Base-by-base conservation (phyloP, 2,329 filamentous ascomycete species). In the Capronia americana region DNA sequence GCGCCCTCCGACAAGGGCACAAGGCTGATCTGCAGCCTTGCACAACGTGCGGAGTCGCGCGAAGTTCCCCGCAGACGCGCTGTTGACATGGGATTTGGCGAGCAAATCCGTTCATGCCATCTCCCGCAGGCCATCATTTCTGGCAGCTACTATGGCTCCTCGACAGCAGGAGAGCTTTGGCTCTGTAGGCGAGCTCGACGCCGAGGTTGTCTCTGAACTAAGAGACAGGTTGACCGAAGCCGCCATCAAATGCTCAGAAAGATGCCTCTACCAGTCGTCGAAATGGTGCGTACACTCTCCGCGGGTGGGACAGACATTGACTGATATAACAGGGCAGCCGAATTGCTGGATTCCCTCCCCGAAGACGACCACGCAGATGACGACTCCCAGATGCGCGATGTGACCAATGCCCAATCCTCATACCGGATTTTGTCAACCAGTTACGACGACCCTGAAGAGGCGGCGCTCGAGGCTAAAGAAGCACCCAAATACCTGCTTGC, bases 221-320 rank as follows among this genome's bases (percentile, higher is more conserved):
- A 58, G 70, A 32, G 67, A 70, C 44, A 61, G 67, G 56, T 55
- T 73, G 34, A 69, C 70, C 12, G 71, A 73, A 62, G 92, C 94
- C 32, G 90, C 95, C 2, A 85, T 95, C 26, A 93, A 93, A 76
- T 98, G 93, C 81, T 96, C 93, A 1, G 95, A 99, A 77, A 85
- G 95, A 77, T 97, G 95, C 78, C 86, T 99, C 12, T 98, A 97
- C 75, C 93, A 97, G 74, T 95, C 94, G 6, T 90, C 95, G 30
- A 98, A 98, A 88, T 99, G 95, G 95, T 68, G 32, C 11, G 55
- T 60, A 17, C 11, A 6, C 32, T 20, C 11, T 12, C 24, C 97
- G 14, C 20, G 20, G 24, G 20, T 75, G 77, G 64, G 74, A 38
- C 61, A 57, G 34, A 28, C 48, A 26, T 58, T 69, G 62, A 71